Evolutionary conservation across 176 grass and related monocot species (phyloP), one percentile per base, ranked within the genome.

Genomic region (Oryza coarctata): DNA sequence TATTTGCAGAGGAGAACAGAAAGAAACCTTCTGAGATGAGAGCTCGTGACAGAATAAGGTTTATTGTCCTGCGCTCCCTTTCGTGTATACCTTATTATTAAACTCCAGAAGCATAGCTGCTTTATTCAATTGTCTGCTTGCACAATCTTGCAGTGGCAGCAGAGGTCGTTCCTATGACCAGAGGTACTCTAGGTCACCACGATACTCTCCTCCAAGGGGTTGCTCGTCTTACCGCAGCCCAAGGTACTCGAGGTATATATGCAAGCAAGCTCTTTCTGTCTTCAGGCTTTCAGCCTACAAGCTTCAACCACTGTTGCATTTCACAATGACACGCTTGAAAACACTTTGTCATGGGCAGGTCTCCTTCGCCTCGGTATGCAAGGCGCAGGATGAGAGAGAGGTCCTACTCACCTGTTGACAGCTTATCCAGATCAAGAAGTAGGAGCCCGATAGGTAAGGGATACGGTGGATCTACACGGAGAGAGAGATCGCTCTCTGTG

Each of bases 1-100:
- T 95, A 79, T 99, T 95, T 87, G 96, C 93, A 18, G 85, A 99
- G 66, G 96, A 95, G 67, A 99, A 99, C 66, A 91, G 93, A 41
- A 99, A 95, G 85, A 94, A 90, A 49, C 96, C 93, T 34, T 25
- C 36, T 72, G 96, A 99, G 40, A 99, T 99, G 93, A 93, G 96
- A 71, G 47, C 85, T 28, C 88, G 96, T 61, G 96, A 95, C 23
- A 83, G 70, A 88, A 55, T 44, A 71, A 92, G 96, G 93, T 99
- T n/a, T 50, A 60, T 70, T 31, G 28, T 60, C 18, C 28, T n/a
- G 41, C 65, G n/a, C 65, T 15, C 61, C 10, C 7, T 23, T 40
- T 33, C 3, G 32, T 33, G 9, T 41, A 10, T 63, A 36, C 45
- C 17, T 28, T 60, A 20, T 65, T 6, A 25, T 80, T 36, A 25